Evolutionary conservation across 805 yeast genomes (phyloP), one percentile per base, ranked within the genome.

Genomic region (Metschnikowia bowlesiae): DNA sequence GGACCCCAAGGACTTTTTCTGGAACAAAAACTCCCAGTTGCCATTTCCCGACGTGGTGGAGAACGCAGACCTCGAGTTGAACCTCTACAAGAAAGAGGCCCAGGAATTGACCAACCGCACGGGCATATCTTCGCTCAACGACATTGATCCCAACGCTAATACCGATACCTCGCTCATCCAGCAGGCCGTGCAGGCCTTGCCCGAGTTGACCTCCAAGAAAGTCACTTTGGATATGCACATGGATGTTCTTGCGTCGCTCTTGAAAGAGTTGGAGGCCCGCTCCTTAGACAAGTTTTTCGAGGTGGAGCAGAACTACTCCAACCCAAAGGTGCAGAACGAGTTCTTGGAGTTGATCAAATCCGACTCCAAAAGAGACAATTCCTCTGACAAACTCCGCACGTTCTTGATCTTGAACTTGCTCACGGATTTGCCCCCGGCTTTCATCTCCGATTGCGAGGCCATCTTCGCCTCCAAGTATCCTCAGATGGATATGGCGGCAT

Each of bases 31-130:
- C 68, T 77, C 96, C 10, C 85, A 85, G 46, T 71, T 89, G 50
- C 98, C 99, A 36, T 94, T 94, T 74, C 99, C 99, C 1, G 97
- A 92, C 64, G 98, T 95, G n/a, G 99, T 96, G 33, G 99, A 94
- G 66, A 89, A 89, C 67, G 95, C 96, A 18, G 98, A 94, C 62
- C 69, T 77, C 29, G 97, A 89, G 52, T 75, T 91, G 53, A 82
- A 85, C 52, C 75, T 78, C 48, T 94, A 94, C 69, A 92, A 91
- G 57, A 79, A 80, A 50, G 97, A 89, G 59, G 96, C 97, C 1
- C 85, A 84, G 53, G 95, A 87, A 52, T 76, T 95, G 46, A 89
- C 97, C 1, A 79, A 80, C 44, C 83, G 80, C 55, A 85, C 96
- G 1, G 88, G 87, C 37, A 81, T 83, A 2, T 75, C 84, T 8